Conservation (phyloP, 176 grass and related monocot species). For the Rhipidocladum racemiflorum region DNA sequence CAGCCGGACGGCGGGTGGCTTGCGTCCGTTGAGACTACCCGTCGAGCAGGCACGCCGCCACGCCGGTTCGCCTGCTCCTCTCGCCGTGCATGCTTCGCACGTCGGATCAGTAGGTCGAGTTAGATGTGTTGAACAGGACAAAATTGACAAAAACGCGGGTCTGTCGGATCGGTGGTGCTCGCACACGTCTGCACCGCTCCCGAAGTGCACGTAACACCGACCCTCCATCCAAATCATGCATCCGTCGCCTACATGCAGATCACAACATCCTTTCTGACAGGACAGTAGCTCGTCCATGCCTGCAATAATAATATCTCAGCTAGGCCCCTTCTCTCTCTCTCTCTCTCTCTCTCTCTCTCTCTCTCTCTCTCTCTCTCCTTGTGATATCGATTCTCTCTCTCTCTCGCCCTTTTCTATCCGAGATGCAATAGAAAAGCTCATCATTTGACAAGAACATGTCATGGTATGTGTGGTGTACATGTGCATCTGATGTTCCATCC, state of each 20-base stretch:
- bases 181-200: too few relatives aligned
- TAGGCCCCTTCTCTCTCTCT: not conserved
- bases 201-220: not conserved
- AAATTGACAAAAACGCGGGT: not conserved
- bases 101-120: not conserved
- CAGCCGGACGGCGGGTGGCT: not conserved
- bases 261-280: not conserved
- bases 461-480: slow-evolving; percentile 22
- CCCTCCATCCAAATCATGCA: not conserved
- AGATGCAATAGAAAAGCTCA: slow-evolving; percentile 30
- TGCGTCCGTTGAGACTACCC: slow-evolving; percentile 2
- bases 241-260: not conserved
- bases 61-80: slow-evolving; percentile 1
- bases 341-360: not conserved
- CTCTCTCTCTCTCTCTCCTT: not conserved
- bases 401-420: slow-evolving; percentile 9
- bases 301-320: not conserved
- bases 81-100: slow-evolving; percentile 4
- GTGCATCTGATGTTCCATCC: slow-evolving; percentile 32
- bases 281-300: slow-evolving; percentile 7
- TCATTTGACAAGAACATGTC: slow-evolving; percentile 45
- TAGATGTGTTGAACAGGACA: not conserved
- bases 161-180: not conserved
- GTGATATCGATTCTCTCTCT: too few relatives aligned
- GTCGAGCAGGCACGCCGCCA: slow-evolving; percentile 1